Evolutionary conservation across 2,329 filamentous ascomycete genomes (phyloP), one percentile per base, ranked within the genome.

Genomic region (Botryosphaeria agaves): DNA sequence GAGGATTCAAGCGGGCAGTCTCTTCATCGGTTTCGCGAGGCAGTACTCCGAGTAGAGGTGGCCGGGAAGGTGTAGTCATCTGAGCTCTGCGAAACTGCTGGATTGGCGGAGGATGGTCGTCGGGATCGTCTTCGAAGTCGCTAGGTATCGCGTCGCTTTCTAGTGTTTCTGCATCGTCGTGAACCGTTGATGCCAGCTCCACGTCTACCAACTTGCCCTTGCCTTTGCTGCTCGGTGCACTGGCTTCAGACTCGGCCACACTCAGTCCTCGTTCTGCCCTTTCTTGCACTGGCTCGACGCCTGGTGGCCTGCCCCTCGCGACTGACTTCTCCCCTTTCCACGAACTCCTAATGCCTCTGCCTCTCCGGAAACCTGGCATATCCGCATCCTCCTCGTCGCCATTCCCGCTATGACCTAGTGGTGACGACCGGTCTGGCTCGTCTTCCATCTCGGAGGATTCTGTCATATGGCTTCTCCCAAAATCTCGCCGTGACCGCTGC

Each of bases 381-480:
- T 7, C 20, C 20, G 28, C 36, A 5, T 47, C 39, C 8, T 48
- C 36, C 15, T 55, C 50, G 26, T 54, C 51, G 19, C 54, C 55
- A 33, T 49, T 48, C 19, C 52, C 52, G 16, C 58, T 49, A 14
- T 27, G 26, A 17, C 16, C 26, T 27, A 17, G 12, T 9, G 9
- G 11, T 11, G 26, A 15, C 5, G 9, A 4, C 20, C 20, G 8
- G 3, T 49, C 55, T n/a, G n/a, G n/a, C 36, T 73, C 76, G 25
- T 78, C 73, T 30, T 89, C 84, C 2, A 78, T 72, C 42, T 91
- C 85, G 2, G 78, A 76, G 37, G 84, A 93, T 41, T 92, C 84
- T 21, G 79, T 81, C 29, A 94, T 58, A 41, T 80, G 73, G 52
- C 79, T 83, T 9, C 76, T 75, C 9, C 83, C 82, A 47, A 94